Evolutionary conservation across 768 basidiomycete species (phyloP).

Genomic region (Gymnopilus dilepis): DNA sequence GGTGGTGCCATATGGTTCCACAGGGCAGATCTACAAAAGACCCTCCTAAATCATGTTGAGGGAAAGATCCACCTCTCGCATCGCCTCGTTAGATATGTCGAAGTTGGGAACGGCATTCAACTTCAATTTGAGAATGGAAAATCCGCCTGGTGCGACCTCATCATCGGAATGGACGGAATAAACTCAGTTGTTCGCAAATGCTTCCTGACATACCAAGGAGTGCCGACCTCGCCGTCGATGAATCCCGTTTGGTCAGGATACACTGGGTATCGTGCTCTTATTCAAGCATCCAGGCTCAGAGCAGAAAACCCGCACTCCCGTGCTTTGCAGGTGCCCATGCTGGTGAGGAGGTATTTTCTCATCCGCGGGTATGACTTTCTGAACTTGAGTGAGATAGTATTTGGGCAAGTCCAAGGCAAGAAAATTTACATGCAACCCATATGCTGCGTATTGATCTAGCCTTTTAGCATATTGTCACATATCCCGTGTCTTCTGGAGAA

Average conservation of each 20-base stretch:
- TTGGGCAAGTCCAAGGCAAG: constrained; percentile 44
- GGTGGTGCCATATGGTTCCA: constrained; percentile 38
- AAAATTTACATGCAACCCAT: neutral
- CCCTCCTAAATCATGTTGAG: constrained; percentile 35
- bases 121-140: constrained; percentile 45
- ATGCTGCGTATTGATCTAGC: constrained; percentile 23
- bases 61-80: constrained; percentile 41
- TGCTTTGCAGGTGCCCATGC: constrained; percentile 26
- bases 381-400: constrained; percentile 25
- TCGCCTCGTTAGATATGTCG: constrained; percentile 37
- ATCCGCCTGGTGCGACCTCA: constrained; percentile 40
- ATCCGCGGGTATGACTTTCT: no score
- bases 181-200: constrained; percentile 36
- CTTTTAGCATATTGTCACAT: constrained; percentile 40
- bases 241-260: constrained; percentile 46
- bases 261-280: constrained; percentile 42
- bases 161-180: constrained; percentile 51
- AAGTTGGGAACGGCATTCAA: constrained; percentile 28
- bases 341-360: constrained; percentile 26
- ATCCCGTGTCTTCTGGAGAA: constrained; percentile 53
- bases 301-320: constrained; percentile 37
- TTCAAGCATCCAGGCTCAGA: constrained; percentile 33
- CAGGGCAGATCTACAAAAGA: constrained; percentile 41
- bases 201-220: constrained; percentile 21
- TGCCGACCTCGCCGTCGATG: constrained; percentile 23